Evolutionary conservation across 2,329 filamentous ascomycete species (phyloP), one percentile per base, ranked within the genome.

Genomic region (Passalora sequoiae): DNA sequence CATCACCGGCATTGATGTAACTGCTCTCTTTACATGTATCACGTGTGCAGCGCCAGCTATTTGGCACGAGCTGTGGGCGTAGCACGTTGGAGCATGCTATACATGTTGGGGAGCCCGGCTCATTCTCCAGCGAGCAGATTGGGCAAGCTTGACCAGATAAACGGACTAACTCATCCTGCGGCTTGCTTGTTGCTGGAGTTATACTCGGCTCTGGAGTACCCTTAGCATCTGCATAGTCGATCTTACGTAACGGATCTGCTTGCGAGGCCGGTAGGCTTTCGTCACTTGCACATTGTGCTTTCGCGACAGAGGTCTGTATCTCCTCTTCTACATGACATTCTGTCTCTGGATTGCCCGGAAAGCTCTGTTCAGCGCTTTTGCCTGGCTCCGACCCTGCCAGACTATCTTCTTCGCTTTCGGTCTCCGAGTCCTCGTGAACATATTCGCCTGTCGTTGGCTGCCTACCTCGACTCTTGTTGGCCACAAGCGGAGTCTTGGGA

Each of bases 1-100:
- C 79, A 61, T 89, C 84, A 1, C 75, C 78, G 8, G 82, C 73
- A 57, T 89, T 91, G 40, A 81, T 58, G 60, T 87, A 91, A 15
- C 56, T 47, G 33, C 72, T 76, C 9, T 66, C 71, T 46, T 65
- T 65, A 60, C 86, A 91, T 2, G 66, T 52, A 3, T 62, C 58
- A 51, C 73, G 77, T 31, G 60, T 62, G 60, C 86, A 91, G 36
- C 66, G 66, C 86, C 86, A 91, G n/a, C 75, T 66, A 13, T 70
- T 66, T 0, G 73, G 66, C 32, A 81, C 70, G 38, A 73, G 72
- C 0, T 66, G 58, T 1, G 71, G 65, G 32, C 77, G 71, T 2
- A 91, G 66, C 1, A 89, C 84, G 51, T 91, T 79, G 17, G 80
- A 75, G 62, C 87, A 92, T 40, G 82, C 74, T 6, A 65, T 66